Evolutionary conservation across 139 green algal species (phyloP).

Genomic region (Mesotaenium endlicherianum): DNA sequence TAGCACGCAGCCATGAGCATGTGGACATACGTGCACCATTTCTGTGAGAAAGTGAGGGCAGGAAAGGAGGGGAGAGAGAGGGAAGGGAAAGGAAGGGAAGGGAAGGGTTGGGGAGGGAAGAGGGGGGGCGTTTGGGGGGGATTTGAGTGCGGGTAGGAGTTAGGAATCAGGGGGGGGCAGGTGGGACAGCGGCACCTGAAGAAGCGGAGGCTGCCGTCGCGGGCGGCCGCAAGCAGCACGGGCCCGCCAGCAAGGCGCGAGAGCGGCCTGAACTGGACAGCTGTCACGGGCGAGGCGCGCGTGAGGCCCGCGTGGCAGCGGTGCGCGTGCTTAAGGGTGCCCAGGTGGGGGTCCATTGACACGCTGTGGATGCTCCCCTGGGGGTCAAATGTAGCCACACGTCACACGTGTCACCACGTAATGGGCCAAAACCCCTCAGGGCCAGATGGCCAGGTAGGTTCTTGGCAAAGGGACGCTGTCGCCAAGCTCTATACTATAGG

Average conservation of each 20-base stretch:
- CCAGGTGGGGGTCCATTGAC: conserved; percentile 10
- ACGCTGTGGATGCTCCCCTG: conserved; percentile 31
- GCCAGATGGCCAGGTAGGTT: no score
- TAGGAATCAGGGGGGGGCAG: no score
- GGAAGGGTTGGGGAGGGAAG: not conserved
- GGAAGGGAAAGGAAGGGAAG: not conserved
- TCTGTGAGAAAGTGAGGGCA: not conserved
- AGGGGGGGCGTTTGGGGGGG: no score
- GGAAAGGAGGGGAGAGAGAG: not conserved
- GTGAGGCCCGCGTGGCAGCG: not conserved
- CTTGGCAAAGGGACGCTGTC: no score
- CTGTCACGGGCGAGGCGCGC: not conserved
- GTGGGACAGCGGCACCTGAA: no score
- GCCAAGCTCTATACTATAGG: no score
- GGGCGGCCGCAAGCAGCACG: conserved; percentile 8
- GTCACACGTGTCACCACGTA: not conserved
- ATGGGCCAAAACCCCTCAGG: not conserved
- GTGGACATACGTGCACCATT: no score
- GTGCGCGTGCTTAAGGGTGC: conserved; percentile 1
- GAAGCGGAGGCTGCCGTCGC: conserved; percentile 25
- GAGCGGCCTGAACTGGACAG: not conserved
- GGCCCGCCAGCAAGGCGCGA: conserved; percentile 11
- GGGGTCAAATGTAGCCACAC: not conserved
- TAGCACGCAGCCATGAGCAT: no score
- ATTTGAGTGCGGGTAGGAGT: no score